Base-by-base conservation (phyloP, 1,284 basidiomycete genomes). In the Trichosporon sp. region DNA sequence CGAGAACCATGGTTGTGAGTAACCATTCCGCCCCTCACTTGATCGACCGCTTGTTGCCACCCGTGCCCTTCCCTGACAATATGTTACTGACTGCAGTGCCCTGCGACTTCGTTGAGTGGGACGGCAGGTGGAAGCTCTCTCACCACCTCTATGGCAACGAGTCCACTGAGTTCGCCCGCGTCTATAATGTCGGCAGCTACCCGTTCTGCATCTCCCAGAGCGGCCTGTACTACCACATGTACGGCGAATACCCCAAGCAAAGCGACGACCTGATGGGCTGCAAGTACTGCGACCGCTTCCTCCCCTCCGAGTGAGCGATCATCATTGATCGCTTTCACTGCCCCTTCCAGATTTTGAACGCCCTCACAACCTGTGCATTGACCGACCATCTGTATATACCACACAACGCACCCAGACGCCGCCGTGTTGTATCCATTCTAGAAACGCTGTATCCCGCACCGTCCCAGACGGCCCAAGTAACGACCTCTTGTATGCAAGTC, bases 231-330 rank as follows among this genome's bases (percentile, higher is more conserved):
- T 14, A 7, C 16, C 35, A 1, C 14, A 63, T 63, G 32, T 37
- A 37, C 59, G 59, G 59, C 59, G 6, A n/a, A 4, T 37, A 16
- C 31, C 59, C 59, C 59, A n/a, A 16, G 35, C 59, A 63, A 31
- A 37, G 2, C 32, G 59, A 32, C 1, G 32, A 37, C 16, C 16
- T 63, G 14, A 37, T 63, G 31, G 59, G 59, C 6, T 63, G 59
- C 59, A 35, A 35, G 32, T 63, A 63, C 59, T 63, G 59, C 35
- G 59, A 63, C 59, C 31, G 32, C 31, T 63, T 63, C 31, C 32
- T 37, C 16, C 31, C 32, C 10, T 40, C 38, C 38, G 1, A 10
- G 38, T 35, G 31, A 21, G 12, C 59, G 51, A 48, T 8, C 21
- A 4, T n/a, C 43, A 16, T 3, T 12, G 4, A 10, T 14, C 54